Evolutionary conservation across 306 rosid genomes (phyloP).

Genomic region (Castanea crenata): DNA sequence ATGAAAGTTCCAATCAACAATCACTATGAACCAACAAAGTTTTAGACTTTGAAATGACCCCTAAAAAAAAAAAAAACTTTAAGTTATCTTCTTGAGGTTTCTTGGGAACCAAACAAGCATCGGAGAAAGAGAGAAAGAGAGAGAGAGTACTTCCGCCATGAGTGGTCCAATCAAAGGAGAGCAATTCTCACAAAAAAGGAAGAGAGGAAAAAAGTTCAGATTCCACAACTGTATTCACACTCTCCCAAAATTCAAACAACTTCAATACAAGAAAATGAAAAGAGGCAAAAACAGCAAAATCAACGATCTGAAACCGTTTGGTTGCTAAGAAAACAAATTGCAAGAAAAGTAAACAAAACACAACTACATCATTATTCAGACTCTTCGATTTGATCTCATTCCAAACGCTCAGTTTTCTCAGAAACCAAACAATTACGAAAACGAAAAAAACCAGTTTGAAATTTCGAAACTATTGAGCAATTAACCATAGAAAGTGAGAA

Average conservation of each 20-base stretch:
- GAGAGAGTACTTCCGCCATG: too few species aligned
- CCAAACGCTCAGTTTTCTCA: conserved; percentile 14
- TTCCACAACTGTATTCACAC: conserved; percentile 12
- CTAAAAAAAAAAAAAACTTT: too few species aligned
- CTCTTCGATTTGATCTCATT: neutral
- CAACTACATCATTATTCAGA: conserved; percentile 12
- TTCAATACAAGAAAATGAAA: neutral
- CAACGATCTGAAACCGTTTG: conserved; percentile 9
- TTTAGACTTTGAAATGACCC: neutral
- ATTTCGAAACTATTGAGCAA: neutral
- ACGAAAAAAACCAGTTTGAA: neutral
- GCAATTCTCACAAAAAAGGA: conserved; percentile 3
- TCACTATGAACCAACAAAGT: neutral
- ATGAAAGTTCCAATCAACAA: neutral
- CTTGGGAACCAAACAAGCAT: too few species aligned
- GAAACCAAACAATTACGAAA: neutral
- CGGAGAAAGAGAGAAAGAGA: too few species aligned
- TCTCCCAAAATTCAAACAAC: neutral
- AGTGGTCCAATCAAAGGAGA: too few species aligned
- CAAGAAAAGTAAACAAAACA: conserved; percentile 3
- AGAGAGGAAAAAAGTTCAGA: conserved; percentile 16
- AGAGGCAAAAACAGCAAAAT: neutral
- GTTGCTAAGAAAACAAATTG: conserved; percentile 14
- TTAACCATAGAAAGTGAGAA: conserved; percentile 7
- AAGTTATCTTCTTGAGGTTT: too few species aligned